Conservation (phyloP, 2,329 filamentous ascomycete genomes). For the Sporothrix sp. region DNA sequence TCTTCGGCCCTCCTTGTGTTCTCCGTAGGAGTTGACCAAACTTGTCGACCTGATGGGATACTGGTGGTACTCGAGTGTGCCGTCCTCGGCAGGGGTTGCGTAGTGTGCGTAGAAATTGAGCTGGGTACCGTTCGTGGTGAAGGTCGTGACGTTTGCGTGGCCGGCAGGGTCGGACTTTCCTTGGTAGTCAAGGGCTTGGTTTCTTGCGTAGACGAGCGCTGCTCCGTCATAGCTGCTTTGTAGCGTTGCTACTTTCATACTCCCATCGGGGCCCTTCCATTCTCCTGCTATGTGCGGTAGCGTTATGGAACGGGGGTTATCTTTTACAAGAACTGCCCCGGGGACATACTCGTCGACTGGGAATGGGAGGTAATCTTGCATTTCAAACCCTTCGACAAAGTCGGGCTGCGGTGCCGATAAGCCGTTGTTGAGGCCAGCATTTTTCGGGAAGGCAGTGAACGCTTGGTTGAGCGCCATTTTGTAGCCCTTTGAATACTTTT, state of each 20-base stretch:
- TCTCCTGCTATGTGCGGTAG: constrained; percentile 24
- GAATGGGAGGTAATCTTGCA: constrained; percentile 11
- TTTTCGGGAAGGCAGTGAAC: constrained; percentile 20
- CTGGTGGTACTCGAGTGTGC: constrained; percentile 18
- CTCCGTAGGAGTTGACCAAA: constrained; percentile 6
- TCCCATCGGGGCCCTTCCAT: constrained; percentile 15
- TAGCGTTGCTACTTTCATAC: constrained; percentile 13
- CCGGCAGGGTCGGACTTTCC: constrained; percentile 16
- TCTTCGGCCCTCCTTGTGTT: constrained; percentile 4
- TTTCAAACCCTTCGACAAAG: constrained; percentile 21
- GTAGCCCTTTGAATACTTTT: constrained; percentile 13
- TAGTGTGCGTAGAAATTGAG: constrained; percentile 23
- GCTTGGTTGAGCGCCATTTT: constrained; percentile 10
- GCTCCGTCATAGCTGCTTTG: constrained; percentile 20
- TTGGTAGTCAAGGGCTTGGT: constrained; percentile 19
- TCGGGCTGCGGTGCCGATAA: constrained; percentile 23
- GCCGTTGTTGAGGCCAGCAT: constrained; percentile 22
- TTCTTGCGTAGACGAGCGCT: constrained; percentile 22
- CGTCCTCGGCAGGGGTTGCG: constrained; percentile 9
- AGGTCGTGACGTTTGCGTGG: constrained; percentile 21
- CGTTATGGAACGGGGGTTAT: constrained; percentile 17
- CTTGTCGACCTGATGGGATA: constrained; percentile 15
- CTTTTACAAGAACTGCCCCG: constrained; percentile 17
- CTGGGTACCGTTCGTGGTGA: constrained; percentile 20
- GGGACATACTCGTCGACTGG: constrained; percentile 12